A percentile compares a stretch with the other conserved stretches of the same genome.
Evolutionary conservation across 805 yeast species (phyloP).

Genomic region (Ogataea populi-albae): DNA sequence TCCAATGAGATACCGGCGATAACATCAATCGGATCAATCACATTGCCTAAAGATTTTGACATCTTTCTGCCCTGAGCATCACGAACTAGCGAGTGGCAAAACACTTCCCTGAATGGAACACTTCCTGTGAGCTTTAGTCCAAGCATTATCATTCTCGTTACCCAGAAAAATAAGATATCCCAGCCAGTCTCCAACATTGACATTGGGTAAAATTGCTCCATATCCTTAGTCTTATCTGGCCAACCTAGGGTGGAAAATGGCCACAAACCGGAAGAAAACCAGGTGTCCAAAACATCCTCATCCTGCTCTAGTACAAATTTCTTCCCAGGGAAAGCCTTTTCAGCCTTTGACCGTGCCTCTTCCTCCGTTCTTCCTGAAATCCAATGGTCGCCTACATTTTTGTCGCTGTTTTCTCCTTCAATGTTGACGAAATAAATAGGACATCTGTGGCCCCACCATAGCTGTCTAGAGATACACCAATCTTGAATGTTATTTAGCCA

Average conservation of each 20-base stretch:
- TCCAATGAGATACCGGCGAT: slow-evolving; percentile 83
- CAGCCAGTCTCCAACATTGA: slow-evolving; percentile 97
- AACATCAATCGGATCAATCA: slow-evolving; percentile 93
- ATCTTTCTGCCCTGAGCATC: slow-evolving; percentile 99
- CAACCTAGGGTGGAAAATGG: slow-evolving; percentile 96
- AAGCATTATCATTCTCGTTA: slow-evolving; percentile 89
- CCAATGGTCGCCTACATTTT: slow-evolving; percentile 73
- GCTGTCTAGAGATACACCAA: slow-evolving; percentile 96
- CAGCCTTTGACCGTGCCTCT: slow-evolving; percentile 86
- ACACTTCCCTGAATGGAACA: slow-evolving; percentile 93
- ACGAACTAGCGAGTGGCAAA: slow-evolving; percentile 97
- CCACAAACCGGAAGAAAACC: slow-evolving; percentile 99
- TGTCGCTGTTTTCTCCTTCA: slow-evolving; percentile 68
- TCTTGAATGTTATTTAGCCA: slow-evolving; percentile 97
- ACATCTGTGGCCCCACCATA: slow-evolving; percentile 96
- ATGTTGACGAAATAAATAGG: slow-evolving; percentile 88
- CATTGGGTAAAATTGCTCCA: slow-evolving; percentile 82
- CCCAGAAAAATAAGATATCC: slow-evolving; percentile 99
- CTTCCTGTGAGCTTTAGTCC: slow-evolving; percentile 87
- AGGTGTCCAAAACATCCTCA: slow-evolving; percentile 96
- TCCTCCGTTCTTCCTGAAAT: slow-evolving; percentile 80
- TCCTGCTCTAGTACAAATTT: slow-evolving; percentile 84
- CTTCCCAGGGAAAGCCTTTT: slow-evolving; percentile 62
- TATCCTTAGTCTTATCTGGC: slow-evolving; percentile 77
- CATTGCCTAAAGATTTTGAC: slow-evolving; percentile 98